Conservation (phyloP, 1,284 basidiomycete genomes). For the Trichosporon faecale region DNA sequence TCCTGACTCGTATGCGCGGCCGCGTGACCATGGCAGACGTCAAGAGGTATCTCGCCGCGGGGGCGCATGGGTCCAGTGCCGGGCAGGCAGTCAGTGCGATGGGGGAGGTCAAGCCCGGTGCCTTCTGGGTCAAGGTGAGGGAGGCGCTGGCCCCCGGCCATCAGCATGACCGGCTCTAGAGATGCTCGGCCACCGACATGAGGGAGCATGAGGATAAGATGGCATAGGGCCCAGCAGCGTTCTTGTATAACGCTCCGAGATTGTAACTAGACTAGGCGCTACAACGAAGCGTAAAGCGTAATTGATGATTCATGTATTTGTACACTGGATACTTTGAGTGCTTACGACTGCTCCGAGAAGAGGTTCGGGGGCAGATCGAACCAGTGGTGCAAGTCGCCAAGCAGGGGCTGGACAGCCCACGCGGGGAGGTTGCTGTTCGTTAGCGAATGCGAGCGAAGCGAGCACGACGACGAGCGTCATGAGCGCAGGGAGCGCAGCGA, state of each 20-base stretch:
- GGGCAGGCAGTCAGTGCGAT: not conserved
- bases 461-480: too few relatives aligned
- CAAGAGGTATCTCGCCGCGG: not conserved
- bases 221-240: not conserved
- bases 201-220: not conserved
- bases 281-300: not conserved
- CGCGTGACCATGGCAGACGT: not conserved
- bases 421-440: constrained; percentile 36
- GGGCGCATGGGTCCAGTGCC: not conserved
- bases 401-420: constrained; percentile 47
- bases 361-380: constrained; percentile 47
- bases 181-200: not conserved
- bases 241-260: not conserved
- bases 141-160: not conserved
- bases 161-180: not conserved
- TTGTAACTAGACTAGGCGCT: not conserved
- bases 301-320: not conserved
- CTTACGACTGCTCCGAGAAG: constrained; percentile 21
- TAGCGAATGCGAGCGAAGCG: not conserved
- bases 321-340: not conserved
- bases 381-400: constrained; percentile 50
- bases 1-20: not conserved
- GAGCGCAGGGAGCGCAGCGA: too few relatives aligned
- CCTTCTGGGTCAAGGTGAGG: not conserved
- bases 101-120: not conserved